These are phyloP conservation scores for Calocera cornea DNA, from an alignment of 768 basidiomycete species.

Conservation along the genomic window DNA sequence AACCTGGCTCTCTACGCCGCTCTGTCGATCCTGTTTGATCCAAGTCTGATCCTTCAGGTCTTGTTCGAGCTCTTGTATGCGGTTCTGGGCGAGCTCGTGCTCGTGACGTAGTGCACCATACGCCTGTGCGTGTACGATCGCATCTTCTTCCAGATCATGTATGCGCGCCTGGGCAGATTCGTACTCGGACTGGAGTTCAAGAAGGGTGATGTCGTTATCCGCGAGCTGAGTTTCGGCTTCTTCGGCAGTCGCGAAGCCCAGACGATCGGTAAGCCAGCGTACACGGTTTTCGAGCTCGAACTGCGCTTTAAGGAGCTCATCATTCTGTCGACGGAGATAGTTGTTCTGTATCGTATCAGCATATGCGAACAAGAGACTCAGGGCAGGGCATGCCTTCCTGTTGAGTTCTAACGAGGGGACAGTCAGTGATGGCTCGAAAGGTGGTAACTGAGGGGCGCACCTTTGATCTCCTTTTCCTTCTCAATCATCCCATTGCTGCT, in stretches of 20 bases:
- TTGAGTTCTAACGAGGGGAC: background rate
- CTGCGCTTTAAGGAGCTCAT: background rate
- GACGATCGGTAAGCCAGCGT: background rate
- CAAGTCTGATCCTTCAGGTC: background rate
- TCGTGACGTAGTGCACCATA: background rate
- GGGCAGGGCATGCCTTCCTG: background rate
- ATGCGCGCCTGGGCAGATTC: background rate
- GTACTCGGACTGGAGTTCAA: background rate
- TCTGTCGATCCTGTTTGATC: background rate
- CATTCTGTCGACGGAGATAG: background rate
- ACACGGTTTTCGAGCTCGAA: slow-evolving; percentile 7
- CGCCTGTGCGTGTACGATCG: background rate
- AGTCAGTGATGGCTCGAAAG: background rate
- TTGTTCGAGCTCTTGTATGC: background rate
- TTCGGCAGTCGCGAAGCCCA: background rate
- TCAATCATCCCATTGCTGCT: background rate
- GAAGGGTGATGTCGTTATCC: slow-evolving; percentile 1
- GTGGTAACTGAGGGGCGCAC: background rate
- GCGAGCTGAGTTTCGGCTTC: slow-evolving; percentile 5
- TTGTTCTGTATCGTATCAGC: background rate
- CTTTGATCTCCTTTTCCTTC: background rate
- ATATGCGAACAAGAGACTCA: background rate
- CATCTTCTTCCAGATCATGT: background rate
- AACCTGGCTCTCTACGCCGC: background rate
- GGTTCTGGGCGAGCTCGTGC: background rate